Percentiles rank a stretch among this genome's conserved stretches.
Conservation (phyloP, 345 rosid species). For the Hibiscus syriacus region DNA sequence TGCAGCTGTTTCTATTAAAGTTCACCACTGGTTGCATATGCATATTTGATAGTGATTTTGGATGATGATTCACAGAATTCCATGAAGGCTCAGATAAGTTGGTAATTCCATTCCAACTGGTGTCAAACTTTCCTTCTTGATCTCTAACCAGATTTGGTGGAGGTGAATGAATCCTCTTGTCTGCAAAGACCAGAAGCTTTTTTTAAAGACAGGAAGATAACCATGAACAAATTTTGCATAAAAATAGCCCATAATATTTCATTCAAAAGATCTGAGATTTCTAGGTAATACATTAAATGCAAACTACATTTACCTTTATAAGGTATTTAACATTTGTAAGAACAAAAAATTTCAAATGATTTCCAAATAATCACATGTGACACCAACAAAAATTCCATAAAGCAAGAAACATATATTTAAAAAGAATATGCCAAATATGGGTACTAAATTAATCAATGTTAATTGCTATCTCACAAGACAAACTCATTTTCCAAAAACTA, state of each 20-base stretch:
- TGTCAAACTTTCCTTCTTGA: conserved; percentile 21
- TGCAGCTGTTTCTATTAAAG: conserved; percentile 26
- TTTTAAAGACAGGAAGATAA: background rate
- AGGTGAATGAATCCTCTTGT: conserved; percentile 29
- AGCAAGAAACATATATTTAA: background rate
- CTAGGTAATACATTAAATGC: background rate
- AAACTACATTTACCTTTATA: background rate
- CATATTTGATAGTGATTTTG: conserved; percentile 37
- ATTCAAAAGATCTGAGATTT: background rate
- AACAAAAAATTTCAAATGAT: no score
- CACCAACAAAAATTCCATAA: background rate
- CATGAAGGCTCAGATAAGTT: conserved; percentile 33
- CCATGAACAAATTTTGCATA: background rate
- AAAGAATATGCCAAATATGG: background rate
- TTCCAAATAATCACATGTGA: background rate
- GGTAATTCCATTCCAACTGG: conserved; percentile 28
- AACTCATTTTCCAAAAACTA: background rate
- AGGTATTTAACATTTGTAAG: background rate
- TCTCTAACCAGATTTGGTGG: conserved; percentile 21
- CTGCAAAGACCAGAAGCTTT: background rate
- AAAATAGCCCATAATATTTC: background rate
- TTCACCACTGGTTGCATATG: conserved; percentile 24
- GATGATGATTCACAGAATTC: conserved; percentile 31
- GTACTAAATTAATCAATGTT: background rate
- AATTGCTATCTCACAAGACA: background rate